Percentiles rank a stretch among this genome's conserved stretches.
Evolutionary conservation across 2,329 filamentous ascomycete species (phyloP).

Genomic region (Domatiomyces globalis): DNA sequence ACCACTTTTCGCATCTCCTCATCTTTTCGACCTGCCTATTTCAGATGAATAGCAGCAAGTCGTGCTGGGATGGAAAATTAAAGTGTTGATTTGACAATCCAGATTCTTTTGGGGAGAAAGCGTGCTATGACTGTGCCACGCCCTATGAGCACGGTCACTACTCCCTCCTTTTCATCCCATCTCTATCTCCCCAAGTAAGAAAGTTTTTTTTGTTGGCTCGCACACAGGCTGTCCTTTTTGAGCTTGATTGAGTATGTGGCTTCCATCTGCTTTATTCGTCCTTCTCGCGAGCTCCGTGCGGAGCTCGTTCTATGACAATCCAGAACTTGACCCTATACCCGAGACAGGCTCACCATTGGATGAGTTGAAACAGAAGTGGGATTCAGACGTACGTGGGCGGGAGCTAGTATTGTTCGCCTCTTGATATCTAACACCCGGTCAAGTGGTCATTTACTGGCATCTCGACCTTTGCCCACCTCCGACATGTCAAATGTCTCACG

Average conservation of each 20-base stretch:
- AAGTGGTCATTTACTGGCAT: conserved; percentile 60
- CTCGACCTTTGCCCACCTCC: conserved; percentile 58
- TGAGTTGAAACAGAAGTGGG: conserved; percentile 34
- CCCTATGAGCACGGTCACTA: too few species aligned
- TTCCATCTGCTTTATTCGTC: not conserved
- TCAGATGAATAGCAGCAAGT: not conserved
- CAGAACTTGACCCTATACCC: conserved; percentile 24
- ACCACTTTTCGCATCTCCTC: conserved; percentile 49
- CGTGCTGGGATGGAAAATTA: not conserved
- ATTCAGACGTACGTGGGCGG: conserved; percentile 27
- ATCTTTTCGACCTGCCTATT: not conserved
- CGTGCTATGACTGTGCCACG: too few species aligned
- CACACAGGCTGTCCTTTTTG: not conserved
- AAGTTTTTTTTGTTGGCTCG: not conserved
- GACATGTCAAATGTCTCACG: conserved; percentile 55
- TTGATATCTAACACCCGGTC: not conserved
- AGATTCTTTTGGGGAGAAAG: too few species aligned
- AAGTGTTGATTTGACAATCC: too few species aligned
- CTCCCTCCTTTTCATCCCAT: not conserved
- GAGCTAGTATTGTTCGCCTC: not conserved
- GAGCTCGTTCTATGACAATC: conserved; percentile 27
- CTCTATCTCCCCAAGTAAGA: not conserved
- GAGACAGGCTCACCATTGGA: conserved; percentile 23
- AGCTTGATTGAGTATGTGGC: not conserved
- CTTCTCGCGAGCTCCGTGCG: not conserved